Conservation (phyloP, 2,329 filamentous ascomycete genomes). For the Leptographium wingfieldii region DNA sequence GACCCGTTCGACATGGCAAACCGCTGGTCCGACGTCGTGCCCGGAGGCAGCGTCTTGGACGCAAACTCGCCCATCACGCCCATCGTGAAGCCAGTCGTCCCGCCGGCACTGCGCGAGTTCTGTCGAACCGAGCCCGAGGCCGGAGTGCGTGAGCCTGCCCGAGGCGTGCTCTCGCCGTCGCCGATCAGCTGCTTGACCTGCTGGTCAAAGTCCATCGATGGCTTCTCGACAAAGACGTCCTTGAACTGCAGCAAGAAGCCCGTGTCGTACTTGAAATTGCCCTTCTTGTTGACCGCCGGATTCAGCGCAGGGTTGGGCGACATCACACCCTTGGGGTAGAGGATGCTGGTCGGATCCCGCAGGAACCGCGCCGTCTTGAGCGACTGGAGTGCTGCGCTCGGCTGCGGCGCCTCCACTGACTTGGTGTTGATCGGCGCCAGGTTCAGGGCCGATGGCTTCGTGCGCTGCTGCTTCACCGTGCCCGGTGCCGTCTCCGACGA, state of each 20-base stretch:
- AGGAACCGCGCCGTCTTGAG: slow-evolving; percentile 87
- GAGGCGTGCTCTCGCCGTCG: slow-evolving; percentile 48
- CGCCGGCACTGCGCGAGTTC: slow-evolving; percentile 23
- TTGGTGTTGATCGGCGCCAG: slow-evolving; percentile 71
- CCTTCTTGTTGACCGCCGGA: slow-evolving; percentile 63
- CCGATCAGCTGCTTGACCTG: slow-evolving; percentile 82
- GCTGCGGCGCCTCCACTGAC: slow-evolving; percentile 78
- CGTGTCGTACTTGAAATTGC: slow-evolving; percentile 86
- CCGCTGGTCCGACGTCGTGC: slow-evolving; percentile 65
- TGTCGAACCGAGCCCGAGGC: slow-evolving; percentile 33
- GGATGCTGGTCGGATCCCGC: slow-evolving; percentile 59
- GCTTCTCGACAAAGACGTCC: slow-evolving; percentile 91
- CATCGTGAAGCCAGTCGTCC: slow-evolving; percentile 52
- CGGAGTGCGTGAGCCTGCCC: slow-evolving; percentile 51
- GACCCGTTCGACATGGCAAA: slow-evolving; percentile 51
- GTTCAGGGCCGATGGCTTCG: slow-evolving; percentile 81
- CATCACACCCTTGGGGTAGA: slow-evolving; percentile 68
- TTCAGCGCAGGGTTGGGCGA: slow-evolving; percentile 92
- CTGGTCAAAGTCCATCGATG: slow-evolving; percentile 81
- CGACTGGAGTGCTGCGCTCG: slow-evolving; percentile 85
- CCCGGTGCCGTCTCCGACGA: slow-evolving; percentile 22
- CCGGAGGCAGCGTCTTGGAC: slow-evolving; percentile 53
- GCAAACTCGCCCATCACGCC: slow-evolving; percentile 48
- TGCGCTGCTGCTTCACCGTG: slow-evolving; percentile 45
- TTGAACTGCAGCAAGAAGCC: slow-evolving; percentile 95